Conservation (phyloP, 176 grass and related monocot genomes). For the Zoysia japonica region DNA sequence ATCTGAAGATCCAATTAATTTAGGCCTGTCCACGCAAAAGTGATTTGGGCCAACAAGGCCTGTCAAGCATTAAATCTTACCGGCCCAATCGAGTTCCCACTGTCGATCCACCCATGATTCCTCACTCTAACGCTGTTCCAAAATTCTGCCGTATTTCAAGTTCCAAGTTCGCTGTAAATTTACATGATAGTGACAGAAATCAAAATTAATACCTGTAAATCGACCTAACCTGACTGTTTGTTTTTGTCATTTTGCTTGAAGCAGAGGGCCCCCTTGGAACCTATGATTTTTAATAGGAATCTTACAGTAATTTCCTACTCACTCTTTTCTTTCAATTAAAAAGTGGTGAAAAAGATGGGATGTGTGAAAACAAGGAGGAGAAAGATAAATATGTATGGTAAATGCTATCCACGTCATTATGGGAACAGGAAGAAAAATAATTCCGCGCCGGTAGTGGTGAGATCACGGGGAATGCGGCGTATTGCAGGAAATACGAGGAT, state of each 20-base stretch:
- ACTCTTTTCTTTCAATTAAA: no score
- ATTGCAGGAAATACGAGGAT: conserved; percentile 12
- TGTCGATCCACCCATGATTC: background rate
- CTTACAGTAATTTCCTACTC: no score
- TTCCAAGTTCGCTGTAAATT: background rate
- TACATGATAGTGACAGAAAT: background rate
- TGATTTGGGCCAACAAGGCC: background rate
- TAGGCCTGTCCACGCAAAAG: no score
- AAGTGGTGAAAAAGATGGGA: no score
- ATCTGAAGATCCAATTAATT: no score
- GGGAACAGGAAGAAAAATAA: background rate
- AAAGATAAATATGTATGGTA: background rate
- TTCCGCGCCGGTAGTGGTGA: conserved; percentile 9
- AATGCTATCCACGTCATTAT: conserved; percentile 30
- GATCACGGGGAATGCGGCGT: conserved; percentile 32
- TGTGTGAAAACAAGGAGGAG: no score
- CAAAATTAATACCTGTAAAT: background rate
- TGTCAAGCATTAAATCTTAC: no score
- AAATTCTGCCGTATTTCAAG: background rate
- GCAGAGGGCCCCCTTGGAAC: no score
- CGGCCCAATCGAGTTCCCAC: background rate
- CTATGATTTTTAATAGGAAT: no score
- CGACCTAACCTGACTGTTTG: background rate
- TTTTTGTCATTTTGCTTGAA: background rate
- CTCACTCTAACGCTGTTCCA: background rate